Percentiles rank a stretch among this genome's conserved stretches.
Conservation (phyloP, 2,329 filamentous ascomycete genomes). For the Penicillium expansum region DNA sequence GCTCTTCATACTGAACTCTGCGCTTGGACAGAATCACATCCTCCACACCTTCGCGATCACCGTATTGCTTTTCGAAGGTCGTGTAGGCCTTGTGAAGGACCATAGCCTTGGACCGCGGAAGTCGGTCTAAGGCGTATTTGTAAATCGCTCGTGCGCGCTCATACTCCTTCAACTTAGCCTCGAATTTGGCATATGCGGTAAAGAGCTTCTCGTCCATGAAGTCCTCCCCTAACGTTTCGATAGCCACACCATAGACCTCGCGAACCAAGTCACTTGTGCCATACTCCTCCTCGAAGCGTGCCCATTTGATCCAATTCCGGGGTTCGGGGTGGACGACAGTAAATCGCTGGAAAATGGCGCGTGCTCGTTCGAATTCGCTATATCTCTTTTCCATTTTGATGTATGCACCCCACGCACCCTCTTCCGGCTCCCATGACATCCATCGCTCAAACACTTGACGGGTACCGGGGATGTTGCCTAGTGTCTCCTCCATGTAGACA, state of each 20-base stretch:
- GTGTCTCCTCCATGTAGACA: constrained; percentile 97
- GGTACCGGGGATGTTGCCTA: constrained; percentile 89
- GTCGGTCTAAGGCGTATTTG: constrained; percentile 90
- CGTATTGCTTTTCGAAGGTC: constrained; percentile 97
- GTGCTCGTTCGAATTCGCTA: constrained; percentile 83
- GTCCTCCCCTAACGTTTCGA: constrained; percentile 87
- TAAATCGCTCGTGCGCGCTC: constrained; percentile 92
- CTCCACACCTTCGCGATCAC: constrained; percentile 87
- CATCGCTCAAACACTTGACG: constrained; percentile 94
- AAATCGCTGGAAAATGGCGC: constrained; percentile 85
- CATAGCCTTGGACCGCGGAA: constrained; percentile 82
- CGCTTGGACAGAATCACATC: constrained; percentile 95
- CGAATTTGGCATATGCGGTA: constrained; percentile 91
- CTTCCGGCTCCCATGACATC: constrained; percentile 98
- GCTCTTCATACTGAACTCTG: constrained; percentile 88
- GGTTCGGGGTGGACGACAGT: constrained; percentile 92
- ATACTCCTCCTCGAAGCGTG: constrained; percentile 92
- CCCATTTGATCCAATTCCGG: constrained; percentile 98
- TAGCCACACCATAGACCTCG: constrained; percentile 83
- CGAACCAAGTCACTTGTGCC: constrained; percentile 88
- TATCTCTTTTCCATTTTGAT: constrained; percentile 98
- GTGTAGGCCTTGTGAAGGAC: constrained; percentile 90
- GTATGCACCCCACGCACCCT: constrained; percentile 91
- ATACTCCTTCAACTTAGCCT: constrained; percentile 91
- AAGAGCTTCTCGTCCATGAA: constrained; percentile 96